Evolutionary conservation across 2,329 filamentous ascomycete genomes (phyloP).

Genomic region (Clonostachys sp.): DNA sequence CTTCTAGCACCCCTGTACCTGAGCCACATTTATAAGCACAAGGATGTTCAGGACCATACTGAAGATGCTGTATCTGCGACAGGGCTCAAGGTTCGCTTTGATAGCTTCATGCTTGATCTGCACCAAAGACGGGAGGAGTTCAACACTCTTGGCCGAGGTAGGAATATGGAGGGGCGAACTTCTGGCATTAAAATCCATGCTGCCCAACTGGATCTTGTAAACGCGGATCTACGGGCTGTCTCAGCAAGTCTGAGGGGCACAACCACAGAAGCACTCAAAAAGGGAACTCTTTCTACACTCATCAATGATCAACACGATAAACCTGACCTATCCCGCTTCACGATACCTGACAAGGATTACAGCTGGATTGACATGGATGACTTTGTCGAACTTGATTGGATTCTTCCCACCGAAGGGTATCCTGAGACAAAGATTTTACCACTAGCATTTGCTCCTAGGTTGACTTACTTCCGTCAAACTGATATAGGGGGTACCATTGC

Average conservation of each 20-base stretch:
- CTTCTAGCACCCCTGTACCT: constrained; percentile 89
- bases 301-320: constrained; percentile 51
- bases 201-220: constrained; percentile 86
- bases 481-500: constrained; percentile 79
- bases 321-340: constrained; percentile 80
- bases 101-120: constrained; percentile 95
- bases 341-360: constrained; percentile 90
- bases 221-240: constrained; percentile 87
- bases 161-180: constrained; percentile 72
- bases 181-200: constrained; percentile 95
- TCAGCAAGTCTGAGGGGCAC: constrained; percentile 86
- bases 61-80: constrained; percentile 80
- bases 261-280: constrained; percentile 69
- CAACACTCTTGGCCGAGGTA: constrained; percentile 72
- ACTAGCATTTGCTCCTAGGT: constrained; percentile 84
- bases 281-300: constrained; percentile 45
- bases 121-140: constrained; percentile 94
- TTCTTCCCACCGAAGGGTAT: constrained; percentile 82
- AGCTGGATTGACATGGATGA: constrained; percentile 99
- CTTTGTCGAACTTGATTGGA: constrained; percentile 97
- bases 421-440: constrained; percentile 93
- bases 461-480: constrained; percentile 96
- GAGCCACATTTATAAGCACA: constrained; percentile 98
- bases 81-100: constrained; percentile 91
- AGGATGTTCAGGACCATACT: constrained; percentile 82